Conservation (phyloP, 805 yeast species). For the Yarrowia alimentaria region DNA sequence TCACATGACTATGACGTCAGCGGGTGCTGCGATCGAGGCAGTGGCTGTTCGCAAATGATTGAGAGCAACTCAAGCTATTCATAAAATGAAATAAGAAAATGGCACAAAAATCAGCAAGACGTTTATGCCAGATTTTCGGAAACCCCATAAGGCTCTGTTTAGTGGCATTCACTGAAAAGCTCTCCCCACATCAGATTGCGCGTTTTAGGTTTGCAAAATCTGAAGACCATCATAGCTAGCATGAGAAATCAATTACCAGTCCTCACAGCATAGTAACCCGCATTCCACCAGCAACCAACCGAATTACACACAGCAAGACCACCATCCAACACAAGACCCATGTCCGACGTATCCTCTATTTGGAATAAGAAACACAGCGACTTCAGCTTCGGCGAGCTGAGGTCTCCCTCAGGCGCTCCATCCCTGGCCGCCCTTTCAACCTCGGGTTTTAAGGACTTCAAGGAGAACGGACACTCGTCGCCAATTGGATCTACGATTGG, state of each 20-base stretch:
- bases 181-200: constrained; percentile 26
- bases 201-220: constrained; percentile 24
- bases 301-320: neutral
- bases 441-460: constrained; percentile 65
- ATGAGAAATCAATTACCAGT: constrained; percentile 5
- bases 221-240: constrained; percentile 25
- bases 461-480: constrained; percentile 95
- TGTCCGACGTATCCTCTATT: constrained; percentile 27
- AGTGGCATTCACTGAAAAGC: too few species aligned
- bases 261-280: neutral
- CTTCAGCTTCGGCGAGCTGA: constrained; percentile 25
- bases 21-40: neutral
- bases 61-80: too few species aligned
- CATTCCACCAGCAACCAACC: neutral
- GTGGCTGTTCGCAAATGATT: too few species aligned
- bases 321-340: neutral
- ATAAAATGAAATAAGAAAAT: too few species aligned
- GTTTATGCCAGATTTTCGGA: too few species aligned
- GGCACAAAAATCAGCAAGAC: too few species aligned
- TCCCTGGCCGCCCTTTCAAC: too few species aligned
- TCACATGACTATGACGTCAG: constrained; percentile 26
- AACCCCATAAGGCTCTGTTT: too few species aligned
- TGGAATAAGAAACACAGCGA: constrained; percentile 26
- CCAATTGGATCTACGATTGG: constrained; percentile 32
- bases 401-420: too few species aligned